Base-by-base conservation (phyloP, 2,329 filamentous ascomycete species). In the Microascus cirrosus region DNA sequence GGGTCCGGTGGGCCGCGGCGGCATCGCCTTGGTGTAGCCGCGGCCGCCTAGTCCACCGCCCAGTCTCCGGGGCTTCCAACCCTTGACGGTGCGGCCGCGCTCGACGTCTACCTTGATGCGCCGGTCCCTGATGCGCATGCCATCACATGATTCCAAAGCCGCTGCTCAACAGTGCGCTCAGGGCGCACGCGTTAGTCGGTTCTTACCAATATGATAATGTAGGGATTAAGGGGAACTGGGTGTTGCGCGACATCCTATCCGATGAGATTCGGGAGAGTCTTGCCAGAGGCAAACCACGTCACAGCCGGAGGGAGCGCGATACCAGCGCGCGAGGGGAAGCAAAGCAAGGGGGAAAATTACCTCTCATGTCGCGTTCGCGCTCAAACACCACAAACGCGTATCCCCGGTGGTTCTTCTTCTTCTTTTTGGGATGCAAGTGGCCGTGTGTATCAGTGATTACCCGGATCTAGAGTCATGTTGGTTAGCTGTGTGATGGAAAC, bases 371-470 rank as follows among this genome's bases (percentile, higher is more conserved):
- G 74, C 93, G 92, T 75, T 97, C 94, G 71, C 90, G 87, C 74
- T 97, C 93, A 70, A 93, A 99, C 58, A 97, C 90, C 65, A 99
- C 87, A 69, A 99, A 99, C 61, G 90, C 94, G 72, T 99, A 99
- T 61, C 94, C 94, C 67, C 87, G 82, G 68, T 95, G 89, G 55
- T 86, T 76, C 75, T 91, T 91, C 69, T 87, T 87, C 69, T 89
- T 86, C 74, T 92, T 90, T 66, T 86, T 88, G 59, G 80, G 83
- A 71, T 80, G 87, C 68, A 82, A 82, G 64, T 80, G 74, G 61
- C 84, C 80, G 65, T 89, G 84, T 4, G 84, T 86, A 69, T 95
- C 87, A 66, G 84, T 84, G 64, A 96, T 83, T 65, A 96, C 90
- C 61, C 93, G 90, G 67, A 96, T 95, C 89, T 94, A 63, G 36